phyloP scores from a whole-genome alignment of 2,329 filamentous ascomycete species.

The Aspergillus melleus region DNA sequence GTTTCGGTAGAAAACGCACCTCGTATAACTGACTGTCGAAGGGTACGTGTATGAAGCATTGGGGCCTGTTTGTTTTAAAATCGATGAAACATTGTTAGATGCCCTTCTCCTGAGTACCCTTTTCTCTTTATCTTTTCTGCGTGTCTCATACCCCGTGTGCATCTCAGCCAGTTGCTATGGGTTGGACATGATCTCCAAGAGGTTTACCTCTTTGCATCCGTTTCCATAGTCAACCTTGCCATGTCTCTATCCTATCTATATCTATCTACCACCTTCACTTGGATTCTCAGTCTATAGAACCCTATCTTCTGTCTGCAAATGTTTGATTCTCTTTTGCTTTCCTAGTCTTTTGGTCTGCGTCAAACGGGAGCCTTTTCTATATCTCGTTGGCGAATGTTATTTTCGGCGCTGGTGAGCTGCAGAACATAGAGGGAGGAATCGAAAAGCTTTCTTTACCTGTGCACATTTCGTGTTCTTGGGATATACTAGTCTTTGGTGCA shows the following conservation, averaged over 20 bases:
- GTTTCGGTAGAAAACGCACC: conserved; percentile 11
- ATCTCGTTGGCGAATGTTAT: conserved; percentile 1
- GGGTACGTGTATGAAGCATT: conserved; percentile 19
- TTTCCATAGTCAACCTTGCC: conserved; percentile 23
- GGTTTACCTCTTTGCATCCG: conserved; percentile 18
- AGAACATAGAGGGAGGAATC: neutral
- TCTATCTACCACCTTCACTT: conserved; percentile 6
- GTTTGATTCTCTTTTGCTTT: conserved; percentile 1
- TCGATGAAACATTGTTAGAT: conserved; percentile 10
- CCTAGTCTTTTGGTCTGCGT: neutral
- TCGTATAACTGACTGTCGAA: conserved; percentile 20
- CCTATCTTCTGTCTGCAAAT: neutral
- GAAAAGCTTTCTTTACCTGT: neutral
- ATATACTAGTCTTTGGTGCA: neutral
- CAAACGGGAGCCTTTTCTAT: neutral
- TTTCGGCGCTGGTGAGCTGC: conserved; percentile 8
- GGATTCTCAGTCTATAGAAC: conserved; percentile 14
- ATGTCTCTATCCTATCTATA: conserved; percentile 10
- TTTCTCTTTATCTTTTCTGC: conserved; percentile 11
- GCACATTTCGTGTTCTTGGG: neutral
- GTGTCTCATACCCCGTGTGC: conserved; percentile 32
- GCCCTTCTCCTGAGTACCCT: conserved; percentile 5
- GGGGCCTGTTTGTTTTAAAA: conserved; percentile 15
- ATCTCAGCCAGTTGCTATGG: conserved; percentile 28
- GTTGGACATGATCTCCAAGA: conserved; percentile 24